Evolutionary conservation across 768 basidiomycete species (phyloP).

Genomic region (Pleurotus eryngii): DNA sequence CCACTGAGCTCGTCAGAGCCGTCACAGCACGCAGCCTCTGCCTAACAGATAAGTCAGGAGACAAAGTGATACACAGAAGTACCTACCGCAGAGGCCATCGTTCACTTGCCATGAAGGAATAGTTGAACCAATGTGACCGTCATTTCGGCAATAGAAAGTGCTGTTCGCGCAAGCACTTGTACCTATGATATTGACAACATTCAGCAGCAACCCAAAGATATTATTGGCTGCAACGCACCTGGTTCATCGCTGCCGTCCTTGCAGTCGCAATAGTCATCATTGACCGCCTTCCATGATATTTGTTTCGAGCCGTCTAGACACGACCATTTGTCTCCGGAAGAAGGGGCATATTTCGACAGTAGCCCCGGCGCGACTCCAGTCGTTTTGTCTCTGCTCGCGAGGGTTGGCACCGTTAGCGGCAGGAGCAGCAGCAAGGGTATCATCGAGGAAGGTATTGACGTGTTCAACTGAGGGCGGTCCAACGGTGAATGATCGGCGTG

Average conservation of each 20-base stretch:
- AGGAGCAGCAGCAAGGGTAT: slow-evolving; percentile 47
- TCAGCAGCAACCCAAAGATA: neutral
- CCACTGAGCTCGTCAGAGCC: slow-evolving; percentile 89
- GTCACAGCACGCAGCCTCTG: slow-evolving; percentile 93
- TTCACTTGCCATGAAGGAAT: slow-evolving; percentile 83
- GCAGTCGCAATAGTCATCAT: slow-evolving; percentile 96
- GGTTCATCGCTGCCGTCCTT: slow-evolving; percentile 95
- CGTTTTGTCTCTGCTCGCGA: slow-evolving; percentile 44
- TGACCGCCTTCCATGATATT: slow-evolving; percentile 79
- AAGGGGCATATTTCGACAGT: slow-evolving; percentile 52
- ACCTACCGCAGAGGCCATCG: slow-evolving; percentile 90
- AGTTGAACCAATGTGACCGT: slow-evolving; percentile 79
- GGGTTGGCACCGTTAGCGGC: slow-evolving; percentile 36
- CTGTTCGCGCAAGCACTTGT: slow-evolving; percentile 80
- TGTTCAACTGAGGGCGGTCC: neutral
- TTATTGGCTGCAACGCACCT: slow-evolving; percentile 39
- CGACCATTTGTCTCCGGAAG: slow-evolving; percentile 57
- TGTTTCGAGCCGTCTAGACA: slow-evolving; percentile 80
- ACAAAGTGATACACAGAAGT: neutral
- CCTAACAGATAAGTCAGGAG: slow-evolving; percentile 11
- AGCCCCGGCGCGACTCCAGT: slow-evolving; percentile 58
- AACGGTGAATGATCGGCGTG: neutral
- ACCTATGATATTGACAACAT: slow-evolving; percentile 37
- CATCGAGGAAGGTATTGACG: slow-evolving; percentile 29
- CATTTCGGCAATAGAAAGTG: slow-evolving; percentile 81